These are phyloP conservation scores for Metschnikowia orientalis DNA, from an alignment of 805 yeast genomes.

Conservation along the genomic window DNA sequence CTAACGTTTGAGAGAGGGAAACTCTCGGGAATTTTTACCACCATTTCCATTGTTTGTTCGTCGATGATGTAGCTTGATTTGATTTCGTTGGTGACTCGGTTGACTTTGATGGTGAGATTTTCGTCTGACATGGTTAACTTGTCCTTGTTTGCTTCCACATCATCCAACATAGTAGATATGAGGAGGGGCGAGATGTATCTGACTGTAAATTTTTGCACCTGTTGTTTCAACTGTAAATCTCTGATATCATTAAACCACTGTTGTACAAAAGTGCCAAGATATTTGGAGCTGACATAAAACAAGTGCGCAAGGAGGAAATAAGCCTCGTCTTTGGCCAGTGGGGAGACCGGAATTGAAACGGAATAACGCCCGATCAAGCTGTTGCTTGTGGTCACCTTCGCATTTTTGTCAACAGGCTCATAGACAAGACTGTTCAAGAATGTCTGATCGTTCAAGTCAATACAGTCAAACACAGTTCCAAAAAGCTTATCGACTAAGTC, in stretches of 20 bases:
- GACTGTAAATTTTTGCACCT: constrained; percentile 59
- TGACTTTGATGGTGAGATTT: constrained; percentile 57
- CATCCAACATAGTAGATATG: constrained; percentile 52
- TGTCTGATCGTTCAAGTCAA: constrained; percentile 35
- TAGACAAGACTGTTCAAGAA: constrained; percentile 18
- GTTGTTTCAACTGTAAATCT: constrained; percentile 57
- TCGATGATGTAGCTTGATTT: constrained; percentile 73
- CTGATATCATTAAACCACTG: constrained; percentile 69
- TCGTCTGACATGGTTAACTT: constrained; percentile 32
- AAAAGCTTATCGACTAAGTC: constrained; percentile 49
- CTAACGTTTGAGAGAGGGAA: constrained; percentile 75
- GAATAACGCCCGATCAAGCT: constrained; percentile 21
- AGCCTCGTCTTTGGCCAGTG: constrained; percentile 28
- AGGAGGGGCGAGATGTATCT: constrained; percentile 61
- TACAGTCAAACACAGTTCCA: constrained; percentile 54
- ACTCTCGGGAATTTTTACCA: constrained; percentile 63
- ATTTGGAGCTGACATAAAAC: constrained; percentile 45
- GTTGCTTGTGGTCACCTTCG: constrained; percentile 13
- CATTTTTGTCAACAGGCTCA: constrained; percentile 14
- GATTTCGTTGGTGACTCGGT: constrained; percentile 60
- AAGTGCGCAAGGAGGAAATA: constrained; percentile 45
- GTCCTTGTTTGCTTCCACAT: constrained; percentile 42
- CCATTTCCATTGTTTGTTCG: constrained; percentile 80
- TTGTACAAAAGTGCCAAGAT: constrained; percentile 55
- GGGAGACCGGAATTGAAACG: constrained; percentile 18